phyloP scores from a whole-genome alignment of 768 basidiomycete genomes.

The Leccinum ochraceum region DNA sequence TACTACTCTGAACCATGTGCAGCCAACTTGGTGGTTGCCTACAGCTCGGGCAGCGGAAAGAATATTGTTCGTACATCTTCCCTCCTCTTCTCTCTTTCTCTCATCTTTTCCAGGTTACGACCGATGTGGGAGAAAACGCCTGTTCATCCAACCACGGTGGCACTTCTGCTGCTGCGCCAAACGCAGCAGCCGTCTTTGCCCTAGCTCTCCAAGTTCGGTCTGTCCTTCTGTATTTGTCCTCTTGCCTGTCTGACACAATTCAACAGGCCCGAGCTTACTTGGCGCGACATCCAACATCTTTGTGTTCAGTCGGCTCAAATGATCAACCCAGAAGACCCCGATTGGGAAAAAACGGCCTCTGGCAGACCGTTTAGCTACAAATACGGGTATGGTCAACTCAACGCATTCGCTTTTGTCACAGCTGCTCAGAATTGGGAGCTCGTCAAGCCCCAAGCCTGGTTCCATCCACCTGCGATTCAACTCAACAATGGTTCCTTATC shows the following conservation, averaged over 20 bases:
- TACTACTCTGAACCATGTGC: constrained; percentile 98
- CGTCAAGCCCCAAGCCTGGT: constrained; percentile 95
- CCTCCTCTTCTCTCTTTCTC: constrained; percentile 11
- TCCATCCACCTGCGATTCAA: constrained; percentile 72
- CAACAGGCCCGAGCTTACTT: constrained; percentile 85
- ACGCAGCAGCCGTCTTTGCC: constrained; percentile 92
- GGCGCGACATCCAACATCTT: constrained; percentile 95
- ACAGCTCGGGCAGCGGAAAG: constrained; percentile 92
- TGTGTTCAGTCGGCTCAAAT: constrained; percentile 72
- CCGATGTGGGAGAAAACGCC: constrained; percentile 82
- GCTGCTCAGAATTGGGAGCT: constrained; percentile 80
- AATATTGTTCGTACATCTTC: constrained; percentile 70
- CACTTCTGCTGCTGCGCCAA: constrained; percentile 96
- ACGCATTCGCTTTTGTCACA: constrained; percentile 80
- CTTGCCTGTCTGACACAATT: constrained; percentile 10
- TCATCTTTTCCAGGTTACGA: constrained; percentile 71
- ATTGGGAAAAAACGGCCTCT: constrained; percentile 82
- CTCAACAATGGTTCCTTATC: constrained; percentile 59
- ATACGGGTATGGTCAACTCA: constrained; percentile 90
- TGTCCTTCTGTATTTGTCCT: constrained; percentile 21
- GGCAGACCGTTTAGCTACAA: constrained; percentile 73
- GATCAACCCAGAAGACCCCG: constrained; percentile 88
- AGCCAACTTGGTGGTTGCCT: constrained; percentile 95
- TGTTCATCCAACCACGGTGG: constrained; percentile 90
- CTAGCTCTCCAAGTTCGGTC: constrained; percentile 87